Conservation (phyloP, 139 green algal genomes). For the Ulvella scutata region DNA sequence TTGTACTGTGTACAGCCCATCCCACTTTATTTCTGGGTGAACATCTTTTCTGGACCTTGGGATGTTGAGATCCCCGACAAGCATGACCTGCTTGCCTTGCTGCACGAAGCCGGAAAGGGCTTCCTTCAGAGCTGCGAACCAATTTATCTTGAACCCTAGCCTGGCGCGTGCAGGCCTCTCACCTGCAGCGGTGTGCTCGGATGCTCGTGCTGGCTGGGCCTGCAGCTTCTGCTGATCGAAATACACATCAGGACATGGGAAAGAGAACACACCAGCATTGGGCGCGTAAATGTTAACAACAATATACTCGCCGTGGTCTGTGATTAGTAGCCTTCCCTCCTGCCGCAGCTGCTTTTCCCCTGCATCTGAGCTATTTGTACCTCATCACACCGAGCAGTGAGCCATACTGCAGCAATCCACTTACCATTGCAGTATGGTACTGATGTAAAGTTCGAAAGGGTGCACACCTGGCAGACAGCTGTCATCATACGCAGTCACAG, state of each 20-base stretch:
- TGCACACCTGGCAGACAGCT: neutral
- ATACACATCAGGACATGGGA: no score
- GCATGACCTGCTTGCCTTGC: slow-evolving; percentile 7
- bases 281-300: slow-evolving; percentile 1
- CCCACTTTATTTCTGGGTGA: neutral
- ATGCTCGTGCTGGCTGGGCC: no score
- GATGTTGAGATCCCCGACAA: slow-evolving; percentile 20
- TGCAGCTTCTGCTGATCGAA: neutral
- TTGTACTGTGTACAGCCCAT: slow-evolving; percentile 8
- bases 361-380: no score
- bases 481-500: neutral
- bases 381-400: no score
- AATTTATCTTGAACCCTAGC: neutral
- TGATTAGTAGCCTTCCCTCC: neutral
- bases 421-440: no score
- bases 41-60: slow-evolving; percentile 6
- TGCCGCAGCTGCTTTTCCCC: neutral
- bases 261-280: slow-evolving; percentile 2
- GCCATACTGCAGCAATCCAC: no score
- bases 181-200: no score
- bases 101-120: neutral
- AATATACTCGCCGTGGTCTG: neutral
- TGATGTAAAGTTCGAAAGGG: no score
- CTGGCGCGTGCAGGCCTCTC: no score
- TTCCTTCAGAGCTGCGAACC: neutral